Evolutionary conservation across 2,329 filamentous ascomycete species (phyloP).

Genomic region (Exophiala oligosperma): DNA sequence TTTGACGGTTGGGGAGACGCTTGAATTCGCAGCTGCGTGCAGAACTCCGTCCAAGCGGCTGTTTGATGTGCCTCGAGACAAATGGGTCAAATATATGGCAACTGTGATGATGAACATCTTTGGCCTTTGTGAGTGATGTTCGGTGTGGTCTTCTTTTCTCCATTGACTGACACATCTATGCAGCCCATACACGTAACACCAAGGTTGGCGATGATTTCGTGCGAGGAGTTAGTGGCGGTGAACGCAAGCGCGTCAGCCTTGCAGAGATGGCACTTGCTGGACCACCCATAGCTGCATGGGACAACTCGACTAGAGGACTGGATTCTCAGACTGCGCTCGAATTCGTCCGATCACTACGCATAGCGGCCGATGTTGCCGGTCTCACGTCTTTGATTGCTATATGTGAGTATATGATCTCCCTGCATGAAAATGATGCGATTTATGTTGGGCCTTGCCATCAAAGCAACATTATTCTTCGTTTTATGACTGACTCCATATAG

Average conservation of each 20-base stretch:
- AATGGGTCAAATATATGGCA: conserved; percentile 21
- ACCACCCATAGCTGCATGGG: conserved; percentile 54
- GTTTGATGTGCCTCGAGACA: conserved; percentile 15
- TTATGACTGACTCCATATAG: not conserved
- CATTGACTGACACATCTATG: conserved; percentile 41
- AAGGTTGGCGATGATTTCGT: conserved; percentile 69
- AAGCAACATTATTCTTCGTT: too few species aligned
- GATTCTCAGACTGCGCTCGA: conserved; percentile 59
- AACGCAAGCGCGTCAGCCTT: conserved; percentile 69
- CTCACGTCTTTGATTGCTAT: conserved; percentile 57
- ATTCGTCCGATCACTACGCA: conserved; percentile 54
- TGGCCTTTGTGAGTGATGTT: conserved; percentile 51
- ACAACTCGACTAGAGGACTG: conserved; percentile 53
- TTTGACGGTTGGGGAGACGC: conserved; percentile 63
- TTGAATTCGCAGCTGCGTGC: conserved; percentile 53
- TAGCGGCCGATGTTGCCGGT: conserved; percentile 50
- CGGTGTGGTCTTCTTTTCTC: not conserved
- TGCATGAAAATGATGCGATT: too few species aligned
- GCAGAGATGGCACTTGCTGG: conserved; percentile 53
- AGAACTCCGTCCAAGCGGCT: conserved; percentile 51
- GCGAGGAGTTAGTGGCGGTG: conserved; percentile 67
- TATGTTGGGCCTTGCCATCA: too few species aligned
- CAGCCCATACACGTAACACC: conserved; percentile 64
- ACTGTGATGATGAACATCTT: conserved; percentile 62
- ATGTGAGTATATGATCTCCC: conserved; percentile 30